These are phyloP conservation scores for Pseudocercospora macadamiae DNA, from an alignment of 2,329 filamentous ascomycete genomes.

Conservation along the genomic window DNA sequence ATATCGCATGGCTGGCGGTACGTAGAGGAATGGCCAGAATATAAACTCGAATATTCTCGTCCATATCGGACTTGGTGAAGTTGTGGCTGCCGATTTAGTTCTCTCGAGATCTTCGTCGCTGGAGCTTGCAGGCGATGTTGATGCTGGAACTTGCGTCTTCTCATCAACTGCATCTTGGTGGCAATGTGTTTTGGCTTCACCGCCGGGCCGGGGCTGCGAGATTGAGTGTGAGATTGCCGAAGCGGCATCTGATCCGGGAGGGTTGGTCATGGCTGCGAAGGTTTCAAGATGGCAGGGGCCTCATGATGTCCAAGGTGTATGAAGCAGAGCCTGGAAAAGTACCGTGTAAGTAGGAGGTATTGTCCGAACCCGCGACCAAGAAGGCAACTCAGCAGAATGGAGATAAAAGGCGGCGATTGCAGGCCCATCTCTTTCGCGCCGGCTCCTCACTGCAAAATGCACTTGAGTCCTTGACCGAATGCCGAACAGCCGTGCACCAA, in stretches of 20 bases:
- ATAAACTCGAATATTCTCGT: slow-evolving; percentile 39
- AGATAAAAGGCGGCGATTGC: slow-evolving; percentile 4
- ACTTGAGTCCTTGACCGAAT: background rate
- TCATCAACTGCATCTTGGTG: background rate
- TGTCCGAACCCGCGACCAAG: background rate
- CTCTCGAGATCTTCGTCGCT: background rate
- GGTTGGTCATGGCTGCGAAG: background rate
- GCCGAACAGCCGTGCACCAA: slow-evolving; percentile 4
- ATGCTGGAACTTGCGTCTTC: background rate
- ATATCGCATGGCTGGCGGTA: slow-evolving; percentile 69
- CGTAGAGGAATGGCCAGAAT: slow-evolving; percentile 50
- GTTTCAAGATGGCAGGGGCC: background rate
- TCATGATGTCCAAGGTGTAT: background rate
- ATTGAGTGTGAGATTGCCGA: slow-evolving; percentile 5
- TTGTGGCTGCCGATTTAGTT: background rate
- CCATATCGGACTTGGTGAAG: slow-evolving; percentile 24
- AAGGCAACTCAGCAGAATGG: background rate
- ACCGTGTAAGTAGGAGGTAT: too few species aligned
- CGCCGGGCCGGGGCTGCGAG: slow-evolving; percentile 5
- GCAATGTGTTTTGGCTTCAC: slow-evolving; percentile 4
- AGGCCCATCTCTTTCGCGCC: background rate
- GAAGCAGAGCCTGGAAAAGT: background rate
- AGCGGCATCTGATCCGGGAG: background rate
- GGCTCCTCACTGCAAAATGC: background rate
- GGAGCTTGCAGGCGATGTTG: background rate